Evolutionary conservation across 179 eudicot species (phyloP).

Genomic region (Spinacia oleracea): DNA sequence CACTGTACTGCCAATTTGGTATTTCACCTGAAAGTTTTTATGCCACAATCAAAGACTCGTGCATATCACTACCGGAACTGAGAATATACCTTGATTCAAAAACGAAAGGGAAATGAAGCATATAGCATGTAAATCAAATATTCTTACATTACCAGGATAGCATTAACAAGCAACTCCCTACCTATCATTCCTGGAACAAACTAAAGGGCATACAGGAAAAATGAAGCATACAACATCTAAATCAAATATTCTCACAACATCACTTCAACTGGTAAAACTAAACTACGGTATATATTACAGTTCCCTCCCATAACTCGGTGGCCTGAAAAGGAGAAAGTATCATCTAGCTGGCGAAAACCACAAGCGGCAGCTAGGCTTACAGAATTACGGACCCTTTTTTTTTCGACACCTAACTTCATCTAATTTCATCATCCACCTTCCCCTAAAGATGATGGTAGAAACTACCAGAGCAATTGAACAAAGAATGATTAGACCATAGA

Average conservation of each 20-base stretch:
- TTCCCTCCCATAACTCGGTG: neutral
- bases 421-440: neutral
- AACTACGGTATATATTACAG: slow-evolving; percentile 1
- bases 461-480: slow-evolving; percentile 23
- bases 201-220: neutral
- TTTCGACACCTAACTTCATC: neutral
- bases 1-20: neutral
- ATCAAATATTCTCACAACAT: no score
- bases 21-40: neutral
- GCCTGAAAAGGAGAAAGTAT: neutral
- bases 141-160: no score
- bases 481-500: slow-evolving; percentile 33
- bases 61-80: neutral
- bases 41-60: neutral
- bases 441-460: neutral
- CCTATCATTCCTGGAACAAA: neutral
- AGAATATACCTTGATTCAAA: neutral
- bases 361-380: neutral
- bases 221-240: no score
- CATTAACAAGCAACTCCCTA: no score
- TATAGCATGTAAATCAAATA: no score
- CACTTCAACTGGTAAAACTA: neutral
- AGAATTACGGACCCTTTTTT: neutral
- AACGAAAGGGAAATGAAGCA: neutral
- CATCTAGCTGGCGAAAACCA: neutral